Conservation (phyloP, 2,329 filamentous ascomycete genomes). For the Aspergillus nomiae region DNA sequence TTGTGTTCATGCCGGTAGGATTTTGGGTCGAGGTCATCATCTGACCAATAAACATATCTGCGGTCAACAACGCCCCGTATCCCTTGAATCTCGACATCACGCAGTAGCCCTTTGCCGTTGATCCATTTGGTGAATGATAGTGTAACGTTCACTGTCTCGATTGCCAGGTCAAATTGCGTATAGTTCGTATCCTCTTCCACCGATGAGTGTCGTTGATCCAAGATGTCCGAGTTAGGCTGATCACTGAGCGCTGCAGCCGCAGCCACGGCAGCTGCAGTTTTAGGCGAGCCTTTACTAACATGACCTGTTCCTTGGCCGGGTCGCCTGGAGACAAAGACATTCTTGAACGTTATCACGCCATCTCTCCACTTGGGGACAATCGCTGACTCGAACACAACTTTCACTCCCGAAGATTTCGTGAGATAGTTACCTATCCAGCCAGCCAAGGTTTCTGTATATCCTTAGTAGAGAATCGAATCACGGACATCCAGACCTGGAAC, state of each 20-base stretch:
- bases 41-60: constrained; percentile 74
- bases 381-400: constrained; percentile 94
- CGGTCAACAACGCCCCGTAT: constrained; percentile 91
- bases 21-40: constrained; percentile 73
- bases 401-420: constrained; percentile 88
- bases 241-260: constrained; percentile 66
- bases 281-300: constrained; percentile 89
- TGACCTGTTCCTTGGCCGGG: constrained; percentile 80
- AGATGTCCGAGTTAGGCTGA: constrained; percentile 43
- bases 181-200: constrained; percentile 90
- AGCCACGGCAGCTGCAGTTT: constrained; percentile 79
- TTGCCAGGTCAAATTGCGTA: constrained; percentile 93
- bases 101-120: constrained; percentile 88
- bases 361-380: constrained; percentile 96
- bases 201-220: constrained; percentile 26
- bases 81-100: constrained; percentile 91
- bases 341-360: constrained; percentile 93
- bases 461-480: constrained; percentile 24
- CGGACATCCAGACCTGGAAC: constrained; percentile 27
- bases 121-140: constrained; percentile 99
- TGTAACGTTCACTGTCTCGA: constrained; percentile 94
- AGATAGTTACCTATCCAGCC: constrained; percentile 94
- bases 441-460: constrained; percentile 74
- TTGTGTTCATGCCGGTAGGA: constrained; percentile 85
- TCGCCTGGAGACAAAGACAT: constrained; percentile 90